Base-by-base conservation (phyloP, 345 rosid species). In the Kandelia obovata region DNA sequence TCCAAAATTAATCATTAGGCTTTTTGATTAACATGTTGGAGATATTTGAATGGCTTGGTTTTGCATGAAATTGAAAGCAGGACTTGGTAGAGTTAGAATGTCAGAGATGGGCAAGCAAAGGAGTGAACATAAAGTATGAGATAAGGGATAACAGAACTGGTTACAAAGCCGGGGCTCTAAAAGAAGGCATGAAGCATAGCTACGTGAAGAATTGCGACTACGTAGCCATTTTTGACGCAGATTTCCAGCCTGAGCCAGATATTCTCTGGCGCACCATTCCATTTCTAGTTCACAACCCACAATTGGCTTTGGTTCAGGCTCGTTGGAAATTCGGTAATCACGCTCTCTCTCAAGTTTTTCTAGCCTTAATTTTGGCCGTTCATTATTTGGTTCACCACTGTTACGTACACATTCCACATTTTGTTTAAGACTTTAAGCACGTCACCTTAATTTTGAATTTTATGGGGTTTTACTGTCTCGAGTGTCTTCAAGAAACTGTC, bases 191-290 rank as follows among this genome's bases (percentile, higher is more conserved):
- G 99, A 94, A 91, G 72, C 79, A 70, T 39, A 85, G 90, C 74
- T 94, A 94, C 77, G 96, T 86, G 15, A 91, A 92, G 55, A 72
- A 76, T 31, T 94, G 97, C 55, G 99, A 94, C 71, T 88, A 76
- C 60, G 99, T 94, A 0, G 96, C 88, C 61, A 94, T 94, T 60
- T 87, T 94, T 67, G 99, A 94, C 64, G 99, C 99, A 2, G 99
- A 94, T 84, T 94, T 94, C 69, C 99, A 94, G 66, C 99, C 99
- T 0, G 99, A 94, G 35, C 89, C 99, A 3, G 95, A 94, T 71
- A 91, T 71, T 72, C 89, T 94, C 0, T 85, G 92, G 90, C 89
- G 93, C 19, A 84, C 96, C 78, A 74, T 94, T 25, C 99, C 99
- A 13, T 94, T 83, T 58, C 88, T 94, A 2, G 74, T 79, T 37